These are phyloP conservation scores for Sungouiella blattae DNA, from an alignment of 805 yeast species.

Conservation along the genomic window DNA sequence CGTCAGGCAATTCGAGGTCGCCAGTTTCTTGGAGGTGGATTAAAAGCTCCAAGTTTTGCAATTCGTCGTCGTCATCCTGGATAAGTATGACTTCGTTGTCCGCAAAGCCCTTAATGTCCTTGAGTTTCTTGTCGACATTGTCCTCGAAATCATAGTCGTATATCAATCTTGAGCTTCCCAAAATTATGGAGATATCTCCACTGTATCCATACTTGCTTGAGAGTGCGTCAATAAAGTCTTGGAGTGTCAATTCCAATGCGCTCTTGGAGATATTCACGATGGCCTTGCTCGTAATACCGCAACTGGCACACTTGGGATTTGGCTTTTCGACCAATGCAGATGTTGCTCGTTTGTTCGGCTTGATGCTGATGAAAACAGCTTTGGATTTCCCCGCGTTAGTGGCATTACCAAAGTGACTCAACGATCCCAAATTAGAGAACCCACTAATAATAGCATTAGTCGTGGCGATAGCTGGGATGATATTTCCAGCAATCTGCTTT, in stretches of 20 bases:
- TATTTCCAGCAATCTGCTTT: conserved; percentile 95
- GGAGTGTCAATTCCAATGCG: conserved; percentile 45
- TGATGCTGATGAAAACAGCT: conserved; percentile 37
- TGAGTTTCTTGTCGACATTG: conserved; percentile 48
- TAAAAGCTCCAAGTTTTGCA: conserved; percentile 62
- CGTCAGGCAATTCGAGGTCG: conserved; percentile 12
- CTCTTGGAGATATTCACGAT: conserved; percentile 21
- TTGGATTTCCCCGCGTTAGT: conserved; percentile 24
- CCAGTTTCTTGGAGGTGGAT: conserved; percentile 23
- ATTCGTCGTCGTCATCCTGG: conserved; percentile 74
- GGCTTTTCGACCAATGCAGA: conserved; percentile 60
- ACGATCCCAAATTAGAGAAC: conserved; percentile 69
- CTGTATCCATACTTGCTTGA: conserved; percentile 48
- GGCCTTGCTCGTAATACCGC: conserved; percentile 43
- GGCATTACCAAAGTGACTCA: conserved; percentile 42
- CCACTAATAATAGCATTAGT: conserved; percentile 96
- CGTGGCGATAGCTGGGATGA: conserved; percentile 97
- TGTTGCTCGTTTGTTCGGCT: conserved; percentile 61
- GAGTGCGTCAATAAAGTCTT: conserved; percentile 50
- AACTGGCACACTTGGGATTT: conserved; percentile 69
- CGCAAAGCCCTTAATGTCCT: conserved; percentile 47
- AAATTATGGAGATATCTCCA: conserved; percentile 55
- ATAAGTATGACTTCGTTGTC: conserved; percentile 65
- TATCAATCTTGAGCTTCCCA: conserved; percentile 58
- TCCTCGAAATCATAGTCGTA: conserved; percentile 91